Evolutionary conservation across 106 monocot species (phyloP), one percentile per base, ranked within the genome.

Genomic region (Dioscorea dumetorum): DNA sequence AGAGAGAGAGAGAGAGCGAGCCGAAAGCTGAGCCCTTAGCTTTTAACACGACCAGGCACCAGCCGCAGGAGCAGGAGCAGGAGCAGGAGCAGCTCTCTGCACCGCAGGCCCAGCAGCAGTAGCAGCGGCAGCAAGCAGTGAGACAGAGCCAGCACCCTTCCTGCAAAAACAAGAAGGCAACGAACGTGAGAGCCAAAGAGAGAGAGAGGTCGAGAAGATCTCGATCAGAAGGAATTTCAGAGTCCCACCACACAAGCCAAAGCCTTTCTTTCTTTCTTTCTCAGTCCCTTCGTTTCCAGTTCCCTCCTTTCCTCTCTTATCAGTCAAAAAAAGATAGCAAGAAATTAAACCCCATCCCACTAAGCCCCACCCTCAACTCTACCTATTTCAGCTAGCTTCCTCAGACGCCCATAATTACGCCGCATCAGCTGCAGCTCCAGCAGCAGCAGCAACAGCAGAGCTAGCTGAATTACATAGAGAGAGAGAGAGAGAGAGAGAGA

Each of bases 151-250:
- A 49, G 58, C 54, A 1, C 28, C 28, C 28, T 3, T 28, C 28
- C 57, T 66, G 22, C 50, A 64, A 60, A 52, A 52, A 66, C 28
- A 59, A 67, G 57, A 48, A 66, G 48, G 57, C 17, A 73, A 51
- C 58, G 59, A 34, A 12, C 14, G 22, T 2, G 7, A 23, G 13
- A n/a, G 48, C 22, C 49, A 60, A 31, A 67, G 66, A 74, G 66
- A 21, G 77, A 73, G n/a, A 63, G 62, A 62, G 62, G 52, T 73
- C 77, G 60, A 73, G 77, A 78, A 78, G 75, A 75, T 75, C 71
- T 68, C 69, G 48, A 59, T 72, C 79, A 72, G 75, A 79, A 67
- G 78, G 83, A 83, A 83, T 83, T 83, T 79, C 73, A 77, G 73
- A 68, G 51, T 60, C 71, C 67, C 70, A 16, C 71, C 22, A 24